phyloP scores from a whole-genome alignment of 2,329 filamentous ascomycete genomes.

The Annulohypoxylon truncatum region DNA sequence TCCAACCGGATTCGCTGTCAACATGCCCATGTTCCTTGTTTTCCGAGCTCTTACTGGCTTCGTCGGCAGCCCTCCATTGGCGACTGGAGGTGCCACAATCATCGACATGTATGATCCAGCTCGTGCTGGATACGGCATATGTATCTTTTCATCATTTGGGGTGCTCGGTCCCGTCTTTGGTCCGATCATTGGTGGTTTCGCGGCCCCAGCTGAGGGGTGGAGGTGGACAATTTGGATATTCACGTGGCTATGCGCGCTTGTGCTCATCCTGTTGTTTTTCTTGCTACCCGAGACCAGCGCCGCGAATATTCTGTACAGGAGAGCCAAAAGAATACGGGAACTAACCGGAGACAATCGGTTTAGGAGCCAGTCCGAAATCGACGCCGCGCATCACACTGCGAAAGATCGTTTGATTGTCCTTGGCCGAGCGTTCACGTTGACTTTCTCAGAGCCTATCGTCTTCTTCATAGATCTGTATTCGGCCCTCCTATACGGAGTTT shows the following conservation, averaged over 20 bases:
- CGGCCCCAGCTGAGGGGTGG: conserved; percentile 58
- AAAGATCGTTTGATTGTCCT: conserved; percentile 62
- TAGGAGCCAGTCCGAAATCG: conserved; percentile 65
- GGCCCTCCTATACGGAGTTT: conserved; percentile 61
- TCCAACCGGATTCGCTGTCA: conserved; percentile 63
- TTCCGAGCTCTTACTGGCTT: conserved; percentile 65
- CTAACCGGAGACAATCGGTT: conserved; percentile 52
- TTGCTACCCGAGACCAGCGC: conserved; percentile 66
- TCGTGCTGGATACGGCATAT: conserved; percentile 57
- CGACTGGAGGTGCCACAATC: conserved; percentile 47
- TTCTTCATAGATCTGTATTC: conserved; percentile 62
- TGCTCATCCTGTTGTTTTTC: conserved; percentile 59
- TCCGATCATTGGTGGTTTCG: conserved; percentile 60
- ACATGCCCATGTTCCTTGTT: conserved; percentile 65
- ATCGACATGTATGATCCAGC: conserved; percentile 50
- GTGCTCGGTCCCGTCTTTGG: conserved; percentile 60
- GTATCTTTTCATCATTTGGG: conserved; percentile 56
- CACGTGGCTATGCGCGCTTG: conserved; percentile 54
- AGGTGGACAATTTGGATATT: conserved; percentile 65
- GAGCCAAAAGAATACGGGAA: conserved; percentile 62
- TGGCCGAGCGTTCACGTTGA: conserved; percentile 41
- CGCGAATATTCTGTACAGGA: conserved; percentile 64
- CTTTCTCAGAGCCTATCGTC: conserved; percentile 65
- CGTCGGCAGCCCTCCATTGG: conserved; percentile 49
- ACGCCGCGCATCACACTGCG: conserved; percentile 57